A percentile compares a stretch with the other conserved stretches of the same genome.
Evolutionary conservation across 2,329 filamentous ascomycete species (phyloP).

Genomic region (Plectosphaerella sp.): DNA sequence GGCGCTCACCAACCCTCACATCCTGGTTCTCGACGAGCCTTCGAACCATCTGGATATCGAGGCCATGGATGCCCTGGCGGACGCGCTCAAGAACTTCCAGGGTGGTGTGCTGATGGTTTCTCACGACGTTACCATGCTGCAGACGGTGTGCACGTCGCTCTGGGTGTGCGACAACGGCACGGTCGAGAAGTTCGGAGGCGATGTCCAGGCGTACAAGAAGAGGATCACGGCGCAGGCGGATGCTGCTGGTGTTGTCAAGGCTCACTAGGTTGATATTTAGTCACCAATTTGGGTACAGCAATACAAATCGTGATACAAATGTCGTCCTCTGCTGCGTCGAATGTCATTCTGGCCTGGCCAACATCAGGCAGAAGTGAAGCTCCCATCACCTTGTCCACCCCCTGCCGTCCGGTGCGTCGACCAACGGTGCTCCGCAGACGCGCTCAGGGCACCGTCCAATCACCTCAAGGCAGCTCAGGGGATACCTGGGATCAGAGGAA

Average conservation of each 20-base stretch:
- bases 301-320: not conserved
- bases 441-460: not conserved
- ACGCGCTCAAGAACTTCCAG: conserved; percentile 80
- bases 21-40: conserved; percentile 95
- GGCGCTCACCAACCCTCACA: conserved; percentile 89
- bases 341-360: no score
- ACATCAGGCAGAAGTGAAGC: no score
- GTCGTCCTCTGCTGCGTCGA: not conserved
- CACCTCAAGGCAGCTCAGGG: not conserved
- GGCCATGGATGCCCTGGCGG: conserved; percentile 92
- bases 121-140: conserved; percentile 98
- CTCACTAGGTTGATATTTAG: conserved; percentile 34
- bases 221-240: conserved; percentile 87
- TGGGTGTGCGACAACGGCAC: conserved; percentile 96
- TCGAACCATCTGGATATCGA: conserved; percentile 99
- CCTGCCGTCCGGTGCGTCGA: not conserved
- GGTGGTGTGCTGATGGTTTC: conserved; percentile 97
- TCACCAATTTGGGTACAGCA: not conserved
- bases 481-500: no score
- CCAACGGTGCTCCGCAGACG: not conserved
- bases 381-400: not conserved
- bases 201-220: conserved; percentile 97
- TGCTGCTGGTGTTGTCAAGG: conserved; percentile 77
- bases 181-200: conserved; percentile 93
- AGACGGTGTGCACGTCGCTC: conserved; percentile 88